Base-by-base conservation (phyloP, 164 flowering plant genomes). In the Stephania cephalantha region DNA sequence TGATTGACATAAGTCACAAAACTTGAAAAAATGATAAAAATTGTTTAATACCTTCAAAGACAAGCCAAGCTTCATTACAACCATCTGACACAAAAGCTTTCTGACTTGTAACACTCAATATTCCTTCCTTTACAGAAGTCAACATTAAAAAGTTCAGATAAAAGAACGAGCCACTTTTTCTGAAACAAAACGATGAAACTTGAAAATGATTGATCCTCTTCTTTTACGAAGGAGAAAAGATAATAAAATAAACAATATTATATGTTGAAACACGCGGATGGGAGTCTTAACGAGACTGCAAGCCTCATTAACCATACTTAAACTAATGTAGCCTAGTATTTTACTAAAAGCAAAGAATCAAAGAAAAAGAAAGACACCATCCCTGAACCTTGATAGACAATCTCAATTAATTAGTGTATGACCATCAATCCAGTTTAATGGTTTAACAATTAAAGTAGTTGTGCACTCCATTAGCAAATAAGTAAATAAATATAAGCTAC, bases 401-500 rank as follows among this genome's bases (percentile, higher is more conserved):
- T 68, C 35, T 68, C 45, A 31, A 44, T 15, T 68, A 18, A 4
- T 68, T 22, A 7, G 69, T 12, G 69, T 67, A n/a, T 67, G 69
- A 67, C 69, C 42, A 67, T 30, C 11, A 6, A 12, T 7, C 30
- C 30, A 12, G 70, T 67, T 67, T 20, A 67, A 17, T 67, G 70
- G 44, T 67, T 67, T 67, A 42, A 67, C 70, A 67, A 67, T 35
- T 67, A 42, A 15, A 10, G 30, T 67, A 50, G 70, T 35, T 11
- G 10, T 67, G 30, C 25, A 67, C 15, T 67, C 44, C 25, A 67
- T 67, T 31, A 67, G 70, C 70, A 67, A 35, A 67, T 67, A 67
- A 67, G 25, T 12, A 67, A 20, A 67, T 67, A 11, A 68, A 68
- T 31, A 61, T 70, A 17, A 8, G 25, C 30, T 17, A n/a, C 11